A percentile compares a stretch with the other conserved stretches of the same genome.
Evolutionary conservation across 2,329 filamentous ascomycete species (phyloP).

Genomic region (Venturia aucupariae): DNA sequence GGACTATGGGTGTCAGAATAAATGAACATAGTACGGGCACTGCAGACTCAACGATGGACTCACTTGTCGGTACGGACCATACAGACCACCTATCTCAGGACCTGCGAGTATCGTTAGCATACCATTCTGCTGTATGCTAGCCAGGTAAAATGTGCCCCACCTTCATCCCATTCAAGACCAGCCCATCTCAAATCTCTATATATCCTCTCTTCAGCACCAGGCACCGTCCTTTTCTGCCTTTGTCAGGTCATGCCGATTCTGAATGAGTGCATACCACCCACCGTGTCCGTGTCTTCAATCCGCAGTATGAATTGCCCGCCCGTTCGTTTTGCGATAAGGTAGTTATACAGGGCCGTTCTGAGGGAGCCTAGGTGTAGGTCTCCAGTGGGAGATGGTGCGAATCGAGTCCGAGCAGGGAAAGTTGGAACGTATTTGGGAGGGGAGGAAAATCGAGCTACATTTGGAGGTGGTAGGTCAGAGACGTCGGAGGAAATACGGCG

Average conservation of each 20-base stretch:
- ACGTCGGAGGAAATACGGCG: not conserved
- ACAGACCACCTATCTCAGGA: constrained; percentile 69
- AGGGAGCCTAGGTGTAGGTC: constrained; percentile 87
- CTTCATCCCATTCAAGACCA: constrained; percentile 89
- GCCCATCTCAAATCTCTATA: constrained; percentile 80
- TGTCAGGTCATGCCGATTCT: constrained; percentile 25
- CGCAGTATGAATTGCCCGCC: constrained; percentile 84
- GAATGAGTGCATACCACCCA: constrained; percentile 25
- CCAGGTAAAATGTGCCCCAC: constrained; percentile 30
- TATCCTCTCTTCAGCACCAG: constrained; percentile 67
- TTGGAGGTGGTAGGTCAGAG: not conserved
- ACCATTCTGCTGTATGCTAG: not conserved
- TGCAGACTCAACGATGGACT: constrained; percentile 14
- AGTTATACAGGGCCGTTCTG: constrained; percentile 91
- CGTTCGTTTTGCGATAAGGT: constrained; percentile 77
- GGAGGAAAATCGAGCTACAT: not conserved
- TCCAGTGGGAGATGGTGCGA: constrained; percentile 91
- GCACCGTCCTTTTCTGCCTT: constrained; percentile 65
- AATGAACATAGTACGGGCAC: not conserved
- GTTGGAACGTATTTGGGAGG: not conserved
- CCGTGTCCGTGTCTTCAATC: constrained; percentile 92
- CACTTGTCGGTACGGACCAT: constrained; percentile 81
- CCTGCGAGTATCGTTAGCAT: constrained; percentile 38
- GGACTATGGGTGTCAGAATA: constrained; percentile 46
- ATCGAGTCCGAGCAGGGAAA: constrained; percentile 64